Evolutionary conservation across 2,329 filamentous ascomycete species (phyloP), one percentile per base, ranked within the genome.

Genomic region (Verticillium dahliae): DNA sequence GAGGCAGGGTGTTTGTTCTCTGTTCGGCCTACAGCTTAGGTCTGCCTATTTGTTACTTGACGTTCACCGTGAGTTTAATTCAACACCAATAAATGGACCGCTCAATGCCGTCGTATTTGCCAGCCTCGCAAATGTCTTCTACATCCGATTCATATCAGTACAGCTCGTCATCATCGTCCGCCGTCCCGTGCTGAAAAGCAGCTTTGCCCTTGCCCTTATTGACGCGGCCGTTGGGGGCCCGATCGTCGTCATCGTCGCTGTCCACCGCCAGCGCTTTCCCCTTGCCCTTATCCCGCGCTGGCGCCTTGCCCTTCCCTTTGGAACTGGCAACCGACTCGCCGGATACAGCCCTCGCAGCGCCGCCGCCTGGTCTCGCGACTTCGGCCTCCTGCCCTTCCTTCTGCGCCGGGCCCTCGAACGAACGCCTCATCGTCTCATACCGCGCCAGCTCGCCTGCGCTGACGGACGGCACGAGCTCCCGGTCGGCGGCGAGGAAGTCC

Each of bases 381-480:
- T 38, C 56, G 4, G n/a, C 34, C 15, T 39, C 52, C 1, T 27
- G n/a, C 1, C 63, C 62, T 63, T 62, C 56, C 66, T 66, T 64
- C 65, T 54, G 59, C 56, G 57, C 65, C 59, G 73, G 76, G 10
- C 89, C 89, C 71, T 99, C 95, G 70, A 99, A 99, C 18, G 86
- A 85, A 18, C 84, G 86, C 45, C 95, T 82, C 6, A 99, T 94
- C 0, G 84, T 80, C 71, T 97, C 91, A 69, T 98, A 99, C 72
- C 99, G 95, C 57, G 89, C 85, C 50, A 99, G 78, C 77, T 99
- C 95, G 65, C 96, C 94, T 11, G 90, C 88, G 70, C 92, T 97
- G 59, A 99, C 95, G 76, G 89, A 93, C 15, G 93, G 93, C n/a
- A 98, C 88, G 50, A 99, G 82, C 76, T 98, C 95, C 54, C 80